Conservation (phyloP, 805 yeast species). For the Wickerhamiella shivajii region DNA sequence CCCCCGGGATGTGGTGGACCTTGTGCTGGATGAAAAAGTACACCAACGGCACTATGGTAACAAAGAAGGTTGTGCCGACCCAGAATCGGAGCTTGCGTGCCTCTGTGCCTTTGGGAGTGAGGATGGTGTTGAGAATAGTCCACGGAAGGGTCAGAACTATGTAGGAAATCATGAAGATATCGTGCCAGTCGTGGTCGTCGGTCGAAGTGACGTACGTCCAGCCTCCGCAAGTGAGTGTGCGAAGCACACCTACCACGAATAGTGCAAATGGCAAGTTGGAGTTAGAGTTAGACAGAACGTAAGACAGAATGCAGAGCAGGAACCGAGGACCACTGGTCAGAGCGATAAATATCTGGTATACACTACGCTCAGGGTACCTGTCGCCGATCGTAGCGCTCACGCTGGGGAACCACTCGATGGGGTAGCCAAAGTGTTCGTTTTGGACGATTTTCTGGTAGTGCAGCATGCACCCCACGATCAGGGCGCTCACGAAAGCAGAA, state of each 20-base stretch:
- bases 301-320: slow-evolving; percentile 39
- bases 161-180: slow-evolving; percentile 85
- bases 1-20: slow-evolving; percentile 78
- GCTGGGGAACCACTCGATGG: slow-evolving; percentile 97
- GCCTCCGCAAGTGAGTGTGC: slow-evolving; percentile 95
- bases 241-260: slow-evolving; percentile 48
- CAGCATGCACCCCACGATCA: slow-evolving; percentile 54
- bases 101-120: slow-evolving; percentile 35
- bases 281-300: slow-evolving; percentile 25
- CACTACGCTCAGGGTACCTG: slow-evolving; percentile 85
- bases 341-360: slow-evolving; percentile 85
- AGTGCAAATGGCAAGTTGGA: slow-evolving; percentile 27
- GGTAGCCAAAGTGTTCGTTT: slow-evolving; percentile 78
- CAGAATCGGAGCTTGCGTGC: slow-evolving; percentile 35
- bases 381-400: slow-evolving; percentile 97
- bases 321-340: slow-evolving; percentile 89
- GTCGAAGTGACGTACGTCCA: slow-evolving; percentile 97
- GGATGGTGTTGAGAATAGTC: slow-evolving; percentile 47
- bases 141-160: slow-evolving; percentile 84
- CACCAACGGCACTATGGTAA: slow-evolving; percentile 62
- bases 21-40: slow-evolving; percentile 89
- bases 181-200: slow-evolving; percentile 94
- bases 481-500: slow-evolving; percentile 62
- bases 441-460: slow-evolving; percentile 82
- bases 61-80: slow-evolving; percentile 50